A percentile compares a stretch with the other conserved stretches of the same genome.
These are phyloP conservation scores for Wallacemonas sp. DNA, from an alignment of 208 protist species.

Conservation along the genomic window DNA sequence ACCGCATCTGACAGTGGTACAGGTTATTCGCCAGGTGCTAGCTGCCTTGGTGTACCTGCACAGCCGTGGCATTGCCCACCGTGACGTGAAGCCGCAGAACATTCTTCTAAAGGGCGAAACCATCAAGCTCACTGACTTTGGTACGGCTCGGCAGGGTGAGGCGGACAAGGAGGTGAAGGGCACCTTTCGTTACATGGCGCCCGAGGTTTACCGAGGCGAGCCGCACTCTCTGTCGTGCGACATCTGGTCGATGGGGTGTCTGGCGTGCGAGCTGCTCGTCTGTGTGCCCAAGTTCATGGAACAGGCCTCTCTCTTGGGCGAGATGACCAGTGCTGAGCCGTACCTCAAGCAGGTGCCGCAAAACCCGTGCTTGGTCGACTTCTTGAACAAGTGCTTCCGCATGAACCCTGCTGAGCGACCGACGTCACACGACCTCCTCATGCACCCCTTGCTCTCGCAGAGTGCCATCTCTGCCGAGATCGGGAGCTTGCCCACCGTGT, in stretches of 20 bases:
- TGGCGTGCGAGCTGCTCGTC: conserved; percentile 86
- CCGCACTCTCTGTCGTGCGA: conserved; percentile 86
- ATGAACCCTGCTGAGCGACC: conserved; percentile 63
- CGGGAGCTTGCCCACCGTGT: conserved; percentile 63
- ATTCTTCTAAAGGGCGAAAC: conserved; percentile 88
- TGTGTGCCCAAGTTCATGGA: conserved; percentile 86
- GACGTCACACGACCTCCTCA: conserved; percentile 60
- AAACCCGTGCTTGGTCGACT: conserved; percentile 67
- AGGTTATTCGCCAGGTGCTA: conserved; percentile 94
- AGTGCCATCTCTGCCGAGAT: conserved; percentile 40
- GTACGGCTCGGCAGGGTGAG: conserved; percentile 78
- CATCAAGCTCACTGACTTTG: conserved; percentile 98
- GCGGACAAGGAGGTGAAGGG: conserved; percentile 77
- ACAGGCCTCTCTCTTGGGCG: conserved; percentile 50
- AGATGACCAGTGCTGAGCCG: conserved; percentile 47
- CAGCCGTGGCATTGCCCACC: conserved; percentile 96
- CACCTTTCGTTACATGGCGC: conserved; percentile 94
- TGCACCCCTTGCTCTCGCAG: conserved; percentile 64
- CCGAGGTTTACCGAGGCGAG: conserved; percentile 87
- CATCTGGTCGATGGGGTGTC: conserved; percentile 92
- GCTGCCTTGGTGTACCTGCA: conserved; percentile 97
- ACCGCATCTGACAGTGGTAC: conserved; percentile 55
- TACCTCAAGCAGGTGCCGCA: conserved; percentile 61
- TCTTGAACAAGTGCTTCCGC: conserved; percentile 81
- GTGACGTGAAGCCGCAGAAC: conserved; percentile 98